Evolutionary conservation across 1,284 basidiomycete species (phyloP).

Genomic region (Neolentinus lepideus): DNA sequence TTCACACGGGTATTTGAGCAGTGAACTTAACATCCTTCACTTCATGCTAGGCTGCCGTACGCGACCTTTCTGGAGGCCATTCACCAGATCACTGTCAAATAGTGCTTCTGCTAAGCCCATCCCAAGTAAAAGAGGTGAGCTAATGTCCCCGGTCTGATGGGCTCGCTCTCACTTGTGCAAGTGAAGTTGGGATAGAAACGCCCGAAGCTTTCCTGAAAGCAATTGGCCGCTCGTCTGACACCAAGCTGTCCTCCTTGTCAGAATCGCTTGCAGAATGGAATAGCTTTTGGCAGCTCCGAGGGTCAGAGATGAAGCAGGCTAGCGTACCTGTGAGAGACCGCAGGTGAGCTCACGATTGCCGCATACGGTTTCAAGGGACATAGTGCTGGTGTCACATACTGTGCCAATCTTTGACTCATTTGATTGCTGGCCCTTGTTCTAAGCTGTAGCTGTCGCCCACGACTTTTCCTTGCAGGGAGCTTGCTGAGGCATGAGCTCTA

Average conservation of each 20-base stretch:
- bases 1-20: no score
- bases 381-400: no score
- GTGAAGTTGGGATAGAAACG: conserved; percentile 34
- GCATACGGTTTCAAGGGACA: no score
- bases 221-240: conserved; percentile 61
- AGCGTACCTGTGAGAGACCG: conserved; percentile 63
- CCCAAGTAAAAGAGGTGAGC: not conserved
- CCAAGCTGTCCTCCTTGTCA: conserved; percentile 46
- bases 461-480: no score
- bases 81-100: not conserved
- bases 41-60: no score
- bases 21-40: no score
- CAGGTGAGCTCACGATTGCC: conserved; percentile 32
- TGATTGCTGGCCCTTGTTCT: no score
- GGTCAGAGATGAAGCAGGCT: conserved; percentile 52
- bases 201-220: conserved; percentile 62
- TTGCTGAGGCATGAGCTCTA: no score
- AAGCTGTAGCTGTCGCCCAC: no score
- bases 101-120: not conserved
- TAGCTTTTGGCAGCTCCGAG: conserved; percentile 56
- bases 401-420: no score
- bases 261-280: conserved; percentile 39
- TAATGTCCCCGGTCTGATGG: not conserved
- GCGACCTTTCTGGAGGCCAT: not conserved
- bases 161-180: not conserved